phyloP scores from a whole-genome alignment of 75 land plant genomes.

The Cupressus sempervirens region DNA sequence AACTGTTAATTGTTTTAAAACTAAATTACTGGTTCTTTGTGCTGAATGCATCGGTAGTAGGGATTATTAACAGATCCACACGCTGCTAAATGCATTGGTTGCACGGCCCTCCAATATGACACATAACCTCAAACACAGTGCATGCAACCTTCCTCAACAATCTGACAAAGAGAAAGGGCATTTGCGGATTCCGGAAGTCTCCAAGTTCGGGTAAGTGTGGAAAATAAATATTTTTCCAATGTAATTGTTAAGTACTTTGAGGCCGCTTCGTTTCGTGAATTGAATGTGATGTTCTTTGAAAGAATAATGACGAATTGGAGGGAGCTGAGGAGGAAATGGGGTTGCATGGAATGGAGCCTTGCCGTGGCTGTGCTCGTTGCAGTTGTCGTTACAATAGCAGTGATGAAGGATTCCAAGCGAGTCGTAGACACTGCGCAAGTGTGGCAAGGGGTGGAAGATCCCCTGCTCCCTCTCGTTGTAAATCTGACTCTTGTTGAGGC shows the following conservation, averaged over 20 bases:
- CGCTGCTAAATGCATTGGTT: too few relatives aligned
- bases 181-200: too few relatives aligned
- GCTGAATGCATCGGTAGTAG: too few relatives aligned
- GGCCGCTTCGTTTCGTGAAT: neutral
- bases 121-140: too few relatives aligned
- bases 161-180: too few relatives aligned
- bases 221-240: neutral
- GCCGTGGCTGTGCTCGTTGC: neutral
- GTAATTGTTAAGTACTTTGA: neutral
- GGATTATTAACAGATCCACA: too few relatives aligned
- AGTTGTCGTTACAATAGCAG: neutral
- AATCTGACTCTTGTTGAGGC: slow-evolving; percentile 43
- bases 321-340: neutral
- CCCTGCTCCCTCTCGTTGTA: slow-evolving; percentile 23
- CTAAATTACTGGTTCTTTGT: too few relatives aligned
- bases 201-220: neutral
- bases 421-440: neutral
- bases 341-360: neutral
- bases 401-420: neutral
- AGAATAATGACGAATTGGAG: neutral
- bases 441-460: neutral
- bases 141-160: too few relatives aligned
- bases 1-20: too few relatives aligned
- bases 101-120: too few relatives aligned
- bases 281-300: neutral